Percentiles rank a stretch among this genome's conserved stretches.
Conservation (phyloP, 192 early-diverging fungal species). For the Bifiguratus adelaidae region DNA sequence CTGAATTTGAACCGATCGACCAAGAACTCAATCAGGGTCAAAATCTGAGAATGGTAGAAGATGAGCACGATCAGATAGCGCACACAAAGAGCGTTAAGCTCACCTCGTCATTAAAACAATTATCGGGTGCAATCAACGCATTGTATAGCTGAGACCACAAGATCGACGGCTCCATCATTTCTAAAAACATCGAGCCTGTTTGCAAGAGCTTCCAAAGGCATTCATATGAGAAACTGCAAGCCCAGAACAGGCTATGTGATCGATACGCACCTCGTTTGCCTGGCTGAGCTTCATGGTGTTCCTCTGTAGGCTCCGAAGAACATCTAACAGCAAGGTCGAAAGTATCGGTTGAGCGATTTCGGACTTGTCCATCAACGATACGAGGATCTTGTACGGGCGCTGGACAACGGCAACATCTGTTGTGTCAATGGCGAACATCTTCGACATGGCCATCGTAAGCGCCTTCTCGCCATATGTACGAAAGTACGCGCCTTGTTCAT, state of each 20-base stretch:
- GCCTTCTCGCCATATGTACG: conserved; percentile 33
- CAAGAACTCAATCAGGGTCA: conserved; percentile 56
- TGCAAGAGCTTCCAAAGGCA: conserved; percentile 45
- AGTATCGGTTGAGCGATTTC: conserved; percentile 73
- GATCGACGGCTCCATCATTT: conserved; percentile 84
- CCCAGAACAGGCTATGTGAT: too few relatives aligned
- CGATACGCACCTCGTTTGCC: too few relatives aligned
- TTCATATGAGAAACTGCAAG: background rate
- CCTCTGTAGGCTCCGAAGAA: conserved; percentile 53
- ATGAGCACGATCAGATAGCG: too few relatives aligned
- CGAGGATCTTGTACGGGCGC: conserved; percentile 67
- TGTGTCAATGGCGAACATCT: too few relatives aligned
- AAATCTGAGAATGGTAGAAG: too few relatives aligned
- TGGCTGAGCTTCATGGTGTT: too few relatives aligned
- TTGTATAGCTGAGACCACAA: conserved; percentile 67
- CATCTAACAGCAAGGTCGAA: conserved; percentile 58
- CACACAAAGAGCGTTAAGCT: too few relatives aligned
- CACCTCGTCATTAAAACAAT: too few relatives aligned
- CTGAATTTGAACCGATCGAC: conserved; percentile 61
- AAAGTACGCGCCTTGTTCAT: conserved; percentile 40
- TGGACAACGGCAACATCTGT: conserved; percentile 32
- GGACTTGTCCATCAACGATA: conserved; percentile 79
- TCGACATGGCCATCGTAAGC: background rate
- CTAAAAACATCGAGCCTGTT: conserved; percentile 81
- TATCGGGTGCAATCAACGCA: too few relatives aligned